Conservation (phyloP, 495 filamentous ascomycete species). For the Penicillium psychrofluorescens region DNA sequence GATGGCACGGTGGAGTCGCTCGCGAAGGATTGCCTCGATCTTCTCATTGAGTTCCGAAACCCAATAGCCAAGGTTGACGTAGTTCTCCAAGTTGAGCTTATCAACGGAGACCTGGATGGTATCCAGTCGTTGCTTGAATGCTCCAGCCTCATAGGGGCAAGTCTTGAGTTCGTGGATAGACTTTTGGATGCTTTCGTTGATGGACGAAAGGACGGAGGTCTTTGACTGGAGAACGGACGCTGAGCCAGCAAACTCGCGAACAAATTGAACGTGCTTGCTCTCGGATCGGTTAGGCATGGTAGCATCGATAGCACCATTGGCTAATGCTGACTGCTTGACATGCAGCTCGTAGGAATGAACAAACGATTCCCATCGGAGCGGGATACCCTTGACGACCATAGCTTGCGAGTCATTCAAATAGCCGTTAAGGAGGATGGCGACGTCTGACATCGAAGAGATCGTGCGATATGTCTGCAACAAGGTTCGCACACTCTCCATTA, state of each 20-base stretch:
- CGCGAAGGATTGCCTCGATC: constrained; percentile 69
- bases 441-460: constrained; percentile 76
- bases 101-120: constrained; percentile 83
- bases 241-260: constrained; percentile 80
- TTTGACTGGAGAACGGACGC: constrained; percentile 84
- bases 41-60: constrained; percentile 76
- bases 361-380: constrained; percentile 93
- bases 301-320: constrained; percentile 53
- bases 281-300: constrained; percentile 54
- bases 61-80: constrained; percentile 84
- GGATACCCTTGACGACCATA: constrained; percentile 77
- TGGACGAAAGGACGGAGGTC: constrained; percentile 64
- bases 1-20: constrained; percentile 72
- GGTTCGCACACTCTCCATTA: constrained; percentile 95
- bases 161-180: constrained; percentile 74
- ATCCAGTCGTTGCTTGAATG: constrained; percentile 75
- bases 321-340: constrained; percentile 60
- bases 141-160: constrained; percentile 68
- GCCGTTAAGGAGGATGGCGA: constrained; percentile 77
- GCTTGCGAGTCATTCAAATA: constrained; percentile 82
- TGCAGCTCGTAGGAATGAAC: constrained; percentile 93
- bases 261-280: constrained; percentile 92
- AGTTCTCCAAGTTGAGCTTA: constrained; percentile 91
- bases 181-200: constrained; percentile 78
- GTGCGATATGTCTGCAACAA: constrained; percentile 77